Percentiles rank a stretch among this genome's conserved stretches.
These are phyloP conservation scores for Citrus maxima DNA, from an alignment of 345 rosid species.

Conservation along the genomic window DNA sequence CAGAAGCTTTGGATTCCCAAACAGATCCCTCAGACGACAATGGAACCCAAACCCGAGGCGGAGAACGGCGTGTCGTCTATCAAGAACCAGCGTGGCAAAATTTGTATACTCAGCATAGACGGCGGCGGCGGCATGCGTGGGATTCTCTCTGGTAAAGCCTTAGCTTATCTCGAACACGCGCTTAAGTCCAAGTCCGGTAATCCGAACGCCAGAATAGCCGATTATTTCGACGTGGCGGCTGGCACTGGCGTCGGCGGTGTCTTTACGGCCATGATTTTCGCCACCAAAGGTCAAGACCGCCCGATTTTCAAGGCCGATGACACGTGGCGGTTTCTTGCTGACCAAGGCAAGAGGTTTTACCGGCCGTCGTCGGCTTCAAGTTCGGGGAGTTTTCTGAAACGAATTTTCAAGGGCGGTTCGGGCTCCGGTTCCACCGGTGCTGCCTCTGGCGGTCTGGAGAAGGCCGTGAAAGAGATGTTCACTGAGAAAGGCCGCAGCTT, in stretches of 20 bases:
- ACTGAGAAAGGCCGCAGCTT: constrained; percentile 41
- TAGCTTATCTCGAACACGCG: constrained; percentile 79
- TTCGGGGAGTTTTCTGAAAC: constrained; percentile 37
- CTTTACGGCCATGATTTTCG: constrained; percentile 90
- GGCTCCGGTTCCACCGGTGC: constrained; percentile 35
- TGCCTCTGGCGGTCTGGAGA: constrained; percentile 52
- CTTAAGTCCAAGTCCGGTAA: constrained; percentile 77
- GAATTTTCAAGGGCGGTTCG: constrained; percentile 44
- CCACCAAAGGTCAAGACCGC: constrained; percentile 59
- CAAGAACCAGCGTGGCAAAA: constrained; percentile 93
- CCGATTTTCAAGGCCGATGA: constrained; percentile 83
- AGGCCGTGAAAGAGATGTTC: constrained; percentile 65
- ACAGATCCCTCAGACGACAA: constrained; percentile 30
- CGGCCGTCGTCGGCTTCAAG: constrained; percentile 27
- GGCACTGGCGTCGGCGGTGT: constrained; percentile 92
- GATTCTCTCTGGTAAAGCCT: constrained; percentile 79
- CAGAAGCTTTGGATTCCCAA: constrained; percentile 77
- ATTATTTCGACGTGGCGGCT: constrained; percentile 89
- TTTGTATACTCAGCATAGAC: constrained; percentile 82
- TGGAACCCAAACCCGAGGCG: constrained; percentile 33
- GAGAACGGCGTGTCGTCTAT: constrained; percentile 29
- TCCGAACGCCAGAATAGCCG: constrained; percentile 86
- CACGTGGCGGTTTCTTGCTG: constrained; percentile 83
- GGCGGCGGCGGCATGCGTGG: constrained; percentile 94
- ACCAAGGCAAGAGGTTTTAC: constrained; percentile 61